phyloP scores from a whole-genome alignment of 1,284 basidiomycete genomes.

The Wallemia ichthyophaga region DNA sequence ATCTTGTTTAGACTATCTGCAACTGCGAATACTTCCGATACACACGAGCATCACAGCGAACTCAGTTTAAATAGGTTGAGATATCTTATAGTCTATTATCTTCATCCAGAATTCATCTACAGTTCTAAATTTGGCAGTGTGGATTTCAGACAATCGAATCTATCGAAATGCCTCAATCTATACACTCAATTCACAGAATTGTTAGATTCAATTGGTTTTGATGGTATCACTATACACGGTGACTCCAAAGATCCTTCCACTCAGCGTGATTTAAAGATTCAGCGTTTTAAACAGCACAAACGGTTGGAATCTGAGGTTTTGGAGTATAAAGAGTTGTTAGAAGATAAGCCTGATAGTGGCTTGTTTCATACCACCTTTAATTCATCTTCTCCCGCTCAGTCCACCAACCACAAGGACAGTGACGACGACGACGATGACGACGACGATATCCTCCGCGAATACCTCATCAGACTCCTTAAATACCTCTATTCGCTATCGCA shows the following conservation, averaged over 20 bases:
- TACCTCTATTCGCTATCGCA: conserved; percentile 40
- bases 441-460: conserved; percentile 32
- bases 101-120: background rate
- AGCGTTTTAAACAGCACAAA: conserved; percentile 56
- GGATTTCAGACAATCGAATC: too few relatives aligned
- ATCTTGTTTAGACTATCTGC: too few relatives aligned
- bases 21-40: too few relatives aligned
- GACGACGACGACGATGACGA: conserved; percentile 27
- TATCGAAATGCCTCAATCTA: too few relatives aligned
- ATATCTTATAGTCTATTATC: background rate
- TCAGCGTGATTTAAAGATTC: conserved; percentile 56
- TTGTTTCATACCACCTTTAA: background rate
- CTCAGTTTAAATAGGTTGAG: background rate
- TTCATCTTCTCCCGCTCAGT: conserved; percentile 9
- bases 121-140: too few relatives aligned
- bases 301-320: conserved; percentile 25
- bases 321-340: conserved; percentile 29
- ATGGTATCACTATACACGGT: too few relatives aligned
- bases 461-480: conserved; percentile 35
- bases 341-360: background rate
- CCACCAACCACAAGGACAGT: conserved; percentile 15
- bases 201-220: too few relatives aligned
- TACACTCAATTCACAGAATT: too few relatives aligned
- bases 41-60: background rate
- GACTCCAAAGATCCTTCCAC: conserved; percentile 40